These are phyloP conservation scores for Penicillium bovifimosum DNA, from an alignment of 495 filamentous ascomycete genomes.

Conservation along the genomic window DNA sequence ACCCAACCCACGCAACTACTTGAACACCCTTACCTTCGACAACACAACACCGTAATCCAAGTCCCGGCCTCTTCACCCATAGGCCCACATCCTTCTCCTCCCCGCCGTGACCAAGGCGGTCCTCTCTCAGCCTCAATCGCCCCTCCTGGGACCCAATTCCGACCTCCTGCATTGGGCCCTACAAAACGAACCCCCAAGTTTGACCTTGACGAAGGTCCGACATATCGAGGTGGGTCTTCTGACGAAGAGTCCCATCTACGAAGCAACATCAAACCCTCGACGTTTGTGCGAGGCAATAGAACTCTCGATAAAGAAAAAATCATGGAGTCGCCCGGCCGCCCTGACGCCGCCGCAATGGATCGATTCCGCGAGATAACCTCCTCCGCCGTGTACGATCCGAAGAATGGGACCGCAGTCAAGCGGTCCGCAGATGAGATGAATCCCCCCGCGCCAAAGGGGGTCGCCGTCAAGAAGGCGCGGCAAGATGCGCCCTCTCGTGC, in stretches of 20 bases:
- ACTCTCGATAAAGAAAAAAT: slow-evolving; percentile 38
- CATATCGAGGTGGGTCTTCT: slow-evolving; percentile 52
- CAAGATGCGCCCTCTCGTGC: slow-evolving; percentile 55
- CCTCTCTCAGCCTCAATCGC: slow-evolving; percentile 60
- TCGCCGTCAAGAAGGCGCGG: slow-evolving; percentile 34
- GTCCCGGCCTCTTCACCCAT: slow-evolving; percentile 80
- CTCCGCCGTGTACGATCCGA: slow-evolving; percentile 43
- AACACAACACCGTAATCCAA: slow-evolving; percentile 56
- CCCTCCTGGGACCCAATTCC: slow-evolving; percentile 70
- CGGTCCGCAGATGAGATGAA: slow-evolving; percentile 45
- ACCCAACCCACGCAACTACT: slow-evolving; percentile 74
- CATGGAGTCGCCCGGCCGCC: slow-evolving; percentile 32
- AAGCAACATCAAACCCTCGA: slow-evolving; percentile 65
- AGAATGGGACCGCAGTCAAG: slow-evolving; percentile 26
- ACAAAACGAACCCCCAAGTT: slow-evolving; percentile 37
- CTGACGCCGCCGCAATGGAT: slow-evolving; percentile 22
- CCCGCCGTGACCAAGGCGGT: slow-evolving; percentile 30
- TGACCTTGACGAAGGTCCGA: slow-evolving; percentile 52
- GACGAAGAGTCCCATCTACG: slow-evolving; percentile 48
- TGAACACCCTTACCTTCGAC: slow-evolving; percentile 26
- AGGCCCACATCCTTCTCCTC: slow-evolving; percentile 44
- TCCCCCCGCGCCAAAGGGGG: slow-evolving; percentile 30
- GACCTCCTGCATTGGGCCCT: slow-evolving; percentile 43
- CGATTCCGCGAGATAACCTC: slow-evolving; percentile 47
- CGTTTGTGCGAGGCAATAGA: slow-evolving; percentile 43